A percentile compares a stretch with the other conserved stretches of the same genome.
Conservation (phyloP, 2,329 filamentous ascomycete genomes). For the Aaosphaeria arxii region DNA sequence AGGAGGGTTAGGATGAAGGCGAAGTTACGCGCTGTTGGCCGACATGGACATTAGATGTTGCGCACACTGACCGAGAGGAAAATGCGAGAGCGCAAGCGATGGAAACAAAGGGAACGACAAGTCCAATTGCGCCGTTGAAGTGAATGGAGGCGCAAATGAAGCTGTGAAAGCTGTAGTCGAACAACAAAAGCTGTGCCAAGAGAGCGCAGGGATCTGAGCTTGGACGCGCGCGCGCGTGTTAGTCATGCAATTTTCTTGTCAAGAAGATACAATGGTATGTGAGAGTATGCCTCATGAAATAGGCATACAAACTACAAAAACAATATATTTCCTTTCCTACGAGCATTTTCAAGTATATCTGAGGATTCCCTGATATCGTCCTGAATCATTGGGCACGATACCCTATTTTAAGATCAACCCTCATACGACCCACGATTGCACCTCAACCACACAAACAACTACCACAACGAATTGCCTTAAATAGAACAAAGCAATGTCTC, state of each 20-base stretch:
- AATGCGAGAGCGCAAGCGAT: conserved; percentile 6
- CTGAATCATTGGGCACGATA: no score
- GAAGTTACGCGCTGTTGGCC: conserved; percentile 24
- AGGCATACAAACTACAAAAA: no score
- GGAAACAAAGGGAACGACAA: conserved; percentile 12
- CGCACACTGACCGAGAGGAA: conserved; percentile 6
- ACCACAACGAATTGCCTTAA: no score
- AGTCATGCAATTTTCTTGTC: no score
- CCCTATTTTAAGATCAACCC: no score
- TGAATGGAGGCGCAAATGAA: conserved; percentile 2
- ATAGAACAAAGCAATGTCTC: conserved; percentile 14
- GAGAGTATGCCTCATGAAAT: no score
- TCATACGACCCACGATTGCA: no score
- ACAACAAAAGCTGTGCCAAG: conserved; percentile 24
- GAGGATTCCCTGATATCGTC: no score
- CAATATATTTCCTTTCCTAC: no score
- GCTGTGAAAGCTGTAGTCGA: conserved; percentile 15
- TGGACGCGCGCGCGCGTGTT: conserved; percentile 1
- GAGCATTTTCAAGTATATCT: no score
- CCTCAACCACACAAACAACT: no score
- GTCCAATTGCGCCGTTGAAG: conserved; percentile 26
- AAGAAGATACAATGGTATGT: no score
- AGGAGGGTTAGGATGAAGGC: conserved; percentile 23
- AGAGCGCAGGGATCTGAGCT: conserved; percentile 8
- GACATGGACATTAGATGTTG: conserved; percentile 23